These are phyloP conservation scores for Trypanosoma lewisi DNA, from an alignment of 208 protist genomes.

Conservation along the genomic window DNA sequence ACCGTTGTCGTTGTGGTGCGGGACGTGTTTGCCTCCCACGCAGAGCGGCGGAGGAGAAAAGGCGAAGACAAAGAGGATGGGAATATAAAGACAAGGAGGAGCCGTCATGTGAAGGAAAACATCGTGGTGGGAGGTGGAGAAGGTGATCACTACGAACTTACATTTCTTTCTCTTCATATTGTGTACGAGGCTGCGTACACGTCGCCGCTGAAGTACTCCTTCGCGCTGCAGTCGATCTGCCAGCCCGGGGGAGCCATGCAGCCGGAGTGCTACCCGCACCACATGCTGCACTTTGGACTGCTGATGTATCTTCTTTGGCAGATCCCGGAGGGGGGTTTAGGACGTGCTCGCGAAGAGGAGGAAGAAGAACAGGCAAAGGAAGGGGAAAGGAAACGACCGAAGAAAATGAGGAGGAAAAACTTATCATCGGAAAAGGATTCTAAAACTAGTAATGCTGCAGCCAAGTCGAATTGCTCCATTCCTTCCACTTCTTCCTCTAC, in stretches of 20 bases:
- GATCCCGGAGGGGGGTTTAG: constrained; percentile 13
- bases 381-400: not conserved
- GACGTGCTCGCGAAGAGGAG: too few relatives aligned
- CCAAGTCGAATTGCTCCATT: too few relatives aligned
- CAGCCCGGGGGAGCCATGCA: constrained; percentile 33
- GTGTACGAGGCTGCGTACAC: constrained; percentile 32
- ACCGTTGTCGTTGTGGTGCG: constrained; percentile 13
- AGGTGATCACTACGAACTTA: constrained; percentile 1
- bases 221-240: constrained; percentile 68
- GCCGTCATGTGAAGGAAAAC: too few relatives aligned
- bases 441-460: not conserved
- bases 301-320: constrained; percentile 54
- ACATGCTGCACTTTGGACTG: constrained; percentile 77
- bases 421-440: too few relatives aligned
- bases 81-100: too few relatives aligned
- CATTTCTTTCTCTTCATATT: constrained; percentile 53
- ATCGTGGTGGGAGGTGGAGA: not conserved
- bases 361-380: too few relatives aligned
- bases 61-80: not conserved
- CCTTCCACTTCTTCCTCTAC: too few relatives aligned
- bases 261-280: constrained; percentile 73
- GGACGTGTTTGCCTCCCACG: not conserved
- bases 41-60: not conserved
- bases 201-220: constrained; percentile 27
- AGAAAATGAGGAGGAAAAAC: not conserved